phyloP scores from a whole-genome alignment of 2,329 filamentous ascomycete species.

The Drechslerella coelobrocha region DNA sequence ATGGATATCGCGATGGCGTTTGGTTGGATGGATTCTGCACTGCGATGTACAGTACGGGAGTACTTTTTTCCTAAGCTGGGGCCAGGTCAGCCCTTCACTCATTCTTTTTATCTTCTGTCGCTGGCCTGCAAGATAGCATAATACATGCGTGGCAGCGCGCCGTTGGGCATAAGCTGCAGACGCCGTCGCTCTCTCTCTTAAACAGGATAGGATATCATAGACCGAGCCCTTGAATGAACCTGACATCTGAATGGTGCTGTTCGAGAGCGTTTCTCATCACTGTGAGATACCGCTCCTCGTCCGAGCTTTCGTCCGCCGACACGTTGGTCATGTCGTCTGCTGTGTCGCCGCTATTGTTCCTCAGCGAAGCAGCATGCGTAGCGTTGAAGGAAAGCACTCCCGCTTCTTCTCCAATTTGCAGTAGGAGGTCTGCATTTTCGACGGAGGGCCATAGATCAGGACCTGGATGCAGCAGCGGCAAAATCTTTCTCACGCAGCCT shows the following conservation, averaged over 20 bases:
- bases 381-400: conserved; percentile 38
- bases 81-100: not conserved
- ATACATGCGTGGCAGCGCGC: conserved; percentile 20
- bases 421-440: conserved; percentile 39
- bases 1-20: conserved; percentile 4
- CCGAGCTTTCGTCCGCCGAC: not conserved
- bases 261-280: conserved; percentile 33
- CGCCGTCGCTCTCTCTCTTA: not conserved
- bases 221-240: conserved; percentile 15
- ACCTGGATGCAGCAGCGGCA: conserved; percentile 28
- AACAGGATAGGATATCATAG: not conserved
- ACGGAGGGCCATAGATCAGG: conserved; percentile 52
- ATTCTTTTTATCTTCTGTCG: not conserved
- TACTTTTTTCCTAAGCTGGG: conserved; percentile 6
- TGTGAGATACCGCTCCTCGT: conserved; percentile 23
- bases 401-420: conserved; percentile 35
- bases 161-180: conserved; percentile 4
- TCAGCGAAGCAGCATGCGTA: not conserved
- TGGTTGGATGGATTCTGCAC: conserved; percentile 7
- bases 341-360: not conserved
- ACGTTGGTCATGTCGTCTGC: not conserved
- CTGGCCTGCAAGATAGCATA: not conserved
- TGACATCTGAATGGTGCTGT: conserved; percentile 25
- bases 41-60: conserved; percentile 9
- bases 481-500: conserved; percentile 20